phyloP scores from a whole-genome alignment of 805 yeast species.

The Blastobotrys attinorum region DNA sequence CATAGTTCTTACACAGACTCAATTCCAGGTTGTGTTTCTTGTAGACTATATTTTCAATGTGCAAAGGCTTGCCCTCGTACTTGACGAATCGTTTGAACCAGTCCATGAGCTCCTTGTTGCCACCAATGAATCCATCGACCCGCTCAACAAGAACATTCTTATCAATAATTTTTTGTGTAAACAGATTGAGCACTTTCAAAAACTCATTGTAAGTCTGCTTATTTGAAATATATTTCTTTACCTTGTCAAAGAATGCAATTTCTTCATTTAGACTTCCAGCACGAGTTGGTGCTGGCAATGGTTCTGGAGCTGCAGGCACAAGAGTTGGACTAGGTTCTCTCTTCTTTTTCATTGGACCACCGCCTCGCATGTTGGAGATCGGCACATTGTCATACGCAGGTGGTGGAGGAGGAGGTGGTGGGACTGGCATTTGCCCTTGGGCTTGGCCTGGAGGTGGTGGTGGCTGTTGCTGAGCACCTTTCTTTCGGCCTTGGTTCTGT shows the following conservation, averaged over 20 bases:
- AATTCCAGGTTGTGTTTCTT: conserved; percentile 89
- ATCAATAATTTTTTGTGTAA: conserved; percentile 85
- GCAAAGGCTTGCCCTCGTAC: conserved; percentile 73
- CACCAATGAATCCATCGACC: conserved; percentile 79
- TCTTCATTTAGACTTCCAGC: conserved; percentile 68
- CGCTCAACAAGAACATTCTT: conserved; percentile 72
- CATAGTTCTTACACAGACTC: conserved; percentile 85
- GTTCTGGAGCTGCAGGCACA: conserved; percentile 82
- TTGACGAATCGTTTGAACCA: conserved; percentile 95
- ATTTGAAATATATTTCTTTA: conserved; percentile 78
- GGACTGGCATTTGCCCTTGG: no score
- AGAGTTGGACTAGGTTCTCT: conserved; percentile 48
- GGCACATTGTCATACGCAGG: conserved; percentile 8
- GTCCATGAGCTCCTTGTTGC: conserved; percentile 64
- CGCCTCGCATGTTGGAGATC: conserved; percentile 18
- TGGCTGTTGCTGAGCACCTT: conserved; percentile 15
- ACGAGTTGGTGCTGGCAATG: conserved; percentile 47
- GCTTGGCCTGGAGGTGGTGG: no score
- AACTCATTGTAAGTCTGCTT: conserved; percentile 90
- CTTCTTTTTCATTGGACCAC: conserved; percentile 7
- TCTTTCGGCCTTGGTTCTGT: conserved; percentile 24
- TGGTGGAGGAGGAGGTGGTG: no score
- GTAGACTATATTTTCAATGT: conserved; percentile 77
- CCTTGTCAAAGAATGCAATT: conserved; percentile 83
- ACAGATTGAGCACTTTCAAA: conserved; percentile 77